phyloP scores from a whole-genome alignment of 352 stramenopile species.

The Pythium phragmiticola region DNA sequence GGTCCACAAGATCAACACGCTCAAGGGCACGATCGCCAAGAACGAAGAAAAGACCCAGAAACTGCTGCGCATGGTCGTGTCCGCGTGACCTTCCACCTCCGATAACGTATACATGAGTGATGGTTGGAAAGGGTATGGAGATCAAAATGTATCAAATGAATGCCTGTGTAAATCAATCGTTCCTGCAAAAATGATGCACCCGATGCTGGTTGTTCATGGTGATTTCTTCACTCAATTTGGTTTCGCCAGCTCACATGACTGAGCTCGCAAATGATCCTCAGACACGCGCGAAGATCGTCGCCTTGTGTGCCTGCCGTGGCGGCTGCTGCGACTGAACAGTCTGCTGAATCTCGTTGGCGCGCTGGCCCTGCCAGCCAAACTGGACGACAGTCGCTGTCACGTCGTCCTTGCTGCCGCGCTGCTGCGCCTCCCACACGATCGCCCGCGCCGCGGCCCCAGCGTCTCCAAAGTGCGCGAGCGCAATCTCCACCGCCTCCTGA shows the following conservation, averaged over 20 bases:
- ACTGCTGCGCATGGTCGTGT: constrained; percentile 88
- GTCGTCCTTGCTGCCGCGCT: constrained; percentile 54
- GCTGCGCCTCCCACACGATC: constrained; percentile 57
- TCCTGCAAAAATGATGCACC: too few relatives aligned
- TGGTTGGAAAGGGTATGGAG: not conserved
- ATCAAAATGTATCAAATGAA: not conserved
- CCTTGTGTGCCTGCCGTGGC: not conserved
- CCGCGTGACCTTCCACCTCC: constrained; percentile 25
- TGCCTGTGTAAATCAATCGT: not conserved
- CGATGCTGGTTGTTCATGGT: too few relatives aligned
- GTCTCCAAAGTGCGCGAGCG: constrained; percentile 35
- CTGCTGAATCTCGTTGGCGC: not conserved
- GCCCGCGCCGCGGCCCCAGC: constrained; percentile 43
- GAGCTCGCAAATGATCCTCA: too few relatives aligned
- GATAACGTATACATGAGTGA: not conserved
- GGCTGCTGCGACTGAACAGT: not conserved
- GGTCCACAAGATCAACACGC: constrained; percentile 88
- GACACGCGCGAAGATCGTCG: too few relatives aligned
- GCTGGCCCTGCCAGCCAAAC: constrained; percentile 16
- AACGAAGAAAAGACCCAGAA: constrained; percentile 92
- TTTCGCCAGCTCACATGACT: too few relatives aligned
- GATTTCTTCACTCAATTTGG: too few relatives aligned
- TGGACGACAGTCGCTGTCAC: constrained; percentile 47
- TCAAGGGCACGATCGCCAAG: constrained; percentile 91
- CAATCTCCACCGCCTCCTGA: constrained; percentile 55